Evolutionary conservation across 495 filamentous ascomycete species (phyloP), one percentile per base, ranked within the genome.

Genomic region (Xeromyces bisporus): DNA sequence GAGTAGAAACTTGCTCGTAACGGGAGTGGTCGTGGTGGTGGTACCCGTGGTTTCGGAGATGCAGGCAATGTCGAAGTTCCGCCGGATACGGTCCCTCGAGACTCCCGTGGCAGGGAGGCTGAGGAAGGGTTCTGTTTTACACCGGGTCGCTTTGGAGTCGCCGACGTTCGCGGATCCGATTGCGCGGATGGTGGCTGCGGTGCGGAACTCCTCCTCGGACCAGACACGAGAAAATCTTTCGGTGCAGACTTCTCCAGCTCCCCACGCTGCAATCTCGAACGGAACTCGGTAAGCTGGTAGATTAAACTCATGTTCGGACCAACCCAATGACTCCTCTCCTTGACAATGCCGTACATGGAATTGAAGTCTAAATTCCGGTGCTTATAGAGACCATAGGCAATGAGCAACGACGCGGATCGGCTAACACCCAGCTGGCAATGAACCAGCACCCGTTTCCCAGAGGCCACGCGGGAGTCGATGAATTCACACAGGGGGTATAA

Each of bases 301-400:
- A 97, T 93, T 23, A 97, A 61, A 39, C 80, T 84, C 89, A 97
- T 97, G 48, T 97, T 97, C 1, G 89, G 89, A 9, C 85, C 86
- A 32, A 97, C 92, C 89, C 89, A 97, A 40, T 69, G 73, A 47
- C 87, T 94, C 46, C 80, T 77, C 26, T 65, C 65, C 52, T 97
- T 93, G 13, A 93, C 91, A 3, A 75, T 66, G 47, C 85, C 71
- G 46, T 97, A 97, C 33, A 87, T 85, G 29, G 92, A 80, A 47
- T 94, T 92, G 33, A 96, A 89, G 37, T 71, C 81, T 40, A 91
- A 49, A 13, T 76, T 65, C 5, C 80, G 82, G 40, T 93, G 82
- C 48, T 84, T 89, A 54, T 84, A 96, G 31, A 97, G 61, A 15
- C 87, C 87, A 47, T 96, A 97, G 13, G 91, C 89, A 29, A 96